These are phyloP conservation scores for Cordyceps militaris DNA, from an alignment of 2,329 filamentous ascomycete genomes.

Conservation along the genomic window DNA sequence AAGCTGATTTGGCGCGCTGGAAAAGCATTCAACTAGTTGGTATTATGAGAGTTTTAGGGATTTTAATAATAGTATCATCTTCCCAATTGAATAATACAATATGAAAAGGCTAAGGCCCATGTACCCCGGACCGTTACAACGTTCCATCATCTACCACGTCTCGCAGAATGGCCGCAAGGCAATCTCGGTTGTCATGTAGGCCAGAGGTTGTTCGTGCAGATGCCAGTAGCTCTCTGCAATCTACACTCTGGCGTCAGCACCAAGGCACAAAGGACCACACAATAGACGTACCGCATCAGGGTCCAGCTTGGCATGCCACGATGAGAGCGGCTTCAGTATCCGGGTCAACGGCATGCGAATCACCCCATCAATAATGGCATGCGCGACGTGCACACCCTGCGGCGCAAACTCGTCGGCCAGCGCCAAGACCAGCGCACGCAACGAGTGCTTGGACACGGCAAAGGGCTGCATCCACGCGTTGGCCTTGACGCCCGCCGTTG, in stretches of 20 bases:
- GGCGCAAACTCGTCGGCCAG: constrained; percentile 10
- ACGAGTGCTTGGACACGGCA: constrained; percentile 7
- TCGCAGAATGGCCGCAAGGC: constrained; percentile 9
- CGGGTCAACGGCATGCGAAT: constrained; percentile 13
- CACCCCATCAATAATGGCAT: constrained; percentile 12
- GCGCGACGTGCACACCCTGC: constrained; percentile 12
- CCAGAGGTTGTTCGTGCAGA: constrained; percentile 5
- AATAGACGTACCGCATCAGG: constrained; percentile 4
- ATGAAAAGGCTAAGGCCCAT: not conserved
- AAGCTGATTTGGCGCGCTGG: constrained; percentile 9
- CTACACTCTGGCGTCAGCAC: not conserved
- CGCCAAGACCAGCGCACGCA: not conserved
- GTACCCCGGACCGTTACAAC: not conserved
- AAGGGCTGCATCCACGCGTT: constrained; percentile 14
- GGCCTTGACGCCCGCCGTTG: constrained; percentile 12
- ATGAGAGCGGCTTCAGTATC: constrained; percentile 12
- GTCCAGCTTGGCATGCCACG: constrained; percentile 12
- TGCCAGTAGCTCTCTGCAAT: constrained; percentile 14
- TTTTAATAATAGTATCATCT: not conserved
- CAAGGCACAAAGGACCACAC: not conserved
- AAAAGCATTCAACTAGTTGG: not conserved
- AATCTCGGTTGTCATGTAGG: constrained; percentile 3
- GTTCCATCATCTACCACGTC: not conserved
- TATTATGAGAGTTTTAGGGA: not conserved
- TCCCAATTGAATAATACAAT: not conserved